Conservation (phyloP, 495 filamentous ascomycete species). For the Tirmania nivea region DNA sequence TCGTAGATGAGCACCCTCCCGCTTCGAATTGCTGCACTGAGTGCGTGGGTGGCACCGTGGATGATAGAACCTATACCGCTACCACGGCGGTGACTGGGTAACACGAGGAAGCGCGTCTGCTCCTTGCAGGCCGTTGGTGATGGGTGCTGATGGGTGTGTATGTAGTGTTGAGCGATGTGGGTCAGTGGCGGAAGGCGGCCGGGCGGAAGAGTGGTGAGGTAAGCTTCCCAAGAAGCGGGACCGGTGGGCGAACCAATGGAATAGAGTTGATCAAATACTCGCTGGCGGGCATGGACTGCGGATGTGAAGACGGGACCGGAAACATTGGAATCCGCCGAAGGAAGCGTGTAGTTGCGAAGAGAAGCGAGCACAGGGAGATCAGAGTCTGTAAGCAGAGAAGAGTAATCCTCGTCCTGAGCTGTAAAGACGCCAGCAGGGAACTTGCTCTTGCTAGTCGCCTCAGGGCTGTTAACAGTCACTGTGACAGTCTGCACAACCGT, state of each 20-base stretch:
- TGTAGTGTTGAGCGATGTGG: constrained; percentile 4
- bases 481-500: too few relatives aligned
- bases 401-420: background rate
- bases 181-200: constrained; percentile 6
- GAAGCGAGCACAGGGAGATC: background rate
- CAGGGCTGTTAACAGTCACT: background rate
- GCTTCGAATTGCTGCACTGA: constrained; percentile 5
- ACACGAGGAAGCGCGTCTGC: constrained; percentile 2
- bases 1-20: constrained; percentile 7
- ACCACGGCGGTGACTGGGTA: constrained; percentile 1
- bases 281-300: background rate
- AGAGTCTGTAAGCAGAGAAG: background rate
- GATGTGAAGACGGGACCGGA: background rate
- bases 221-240: background rate
- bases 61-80: constrained; percentile 5
- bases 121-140: background rate
- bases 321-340: background rate
- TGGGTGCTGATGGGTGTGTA: constrained; percentile 6
- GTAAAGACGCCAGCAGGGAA: background rate
- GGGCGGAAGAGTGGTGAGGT: background rate
- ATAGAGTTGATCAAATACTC: background rate
- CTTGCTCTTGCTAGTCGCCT: background rate
- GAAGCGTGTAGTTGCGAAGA: background rate
- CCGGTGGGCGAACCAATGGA: background rate
- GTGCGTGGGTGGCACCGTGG: constrained; percentile 1